These are phyloP conservation scores for Agarophyton chilense DNA, from an alignment of 23 red algal species.

Conservation along the genomic window DNA sequence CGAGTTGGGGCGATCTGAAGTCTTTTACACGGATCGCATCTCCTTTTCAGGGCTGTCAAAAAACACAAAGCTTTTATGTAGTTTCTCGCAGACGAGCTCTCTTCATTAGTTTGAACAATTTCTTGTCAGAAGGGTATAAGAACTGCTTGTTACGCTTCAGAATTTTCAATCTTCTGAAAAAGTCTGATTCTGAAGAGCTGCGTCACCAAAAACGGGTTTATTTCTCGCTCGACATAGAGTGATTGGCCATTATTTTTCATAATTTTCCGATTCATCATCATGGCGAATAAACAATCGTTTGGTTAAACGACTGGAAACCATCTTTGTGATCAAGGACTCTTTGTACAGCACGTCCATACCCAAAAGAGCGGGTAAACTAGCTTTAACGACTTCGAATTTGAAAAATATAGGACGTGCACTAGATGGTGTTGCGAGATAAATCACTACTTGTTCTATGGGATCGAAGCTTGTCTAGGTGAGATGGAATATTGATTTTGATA, in stretches of 20 bases:
- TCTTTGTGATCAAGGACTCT: neutral
- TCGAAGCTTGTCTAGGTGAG: neutral
- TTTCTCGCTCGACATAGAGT: neutral
- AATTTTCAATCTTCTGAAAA: neutral
- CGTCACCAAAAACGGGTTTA: neutral
- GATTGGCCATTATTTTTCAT: constrained; percentile 12
- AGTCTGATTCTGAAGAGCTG: neutral
- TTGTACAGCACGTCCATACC: constrained; percentile 1
- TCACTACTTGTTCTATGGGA: neutral
- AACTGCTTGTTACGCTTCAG: constrained; percentile 26
- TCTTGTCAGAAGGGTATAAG: constrained; percentile 13
- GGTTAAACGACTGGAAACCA: neutral
- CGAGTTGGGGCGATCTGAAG: constrained; percentile 16
- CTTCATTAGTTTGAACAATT: constrained; percentile 23
- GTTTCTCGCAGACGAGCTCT: constrained; percentile 8
- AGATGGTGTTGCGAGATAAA: neutral
- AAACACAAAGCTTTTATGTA: neutral
- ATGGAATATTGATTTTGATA: neutral
- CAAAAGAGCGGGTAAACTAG: neutral
- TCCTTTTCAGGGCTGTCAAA: neutral
- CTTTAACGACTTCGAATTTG: neutral
- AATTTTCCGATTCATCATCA: neutral
- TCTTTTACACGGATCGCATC: constrained; percentile 53
- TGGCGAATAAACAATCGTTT: neutral
- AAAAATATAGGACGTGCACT: neutral